Percentiles rank a stretch among this genome's conserved stretches.
Conservation (phyloP, 2,329 filamentous ascomycete genomes). For the Trichophyton verrucosum region DNA sequence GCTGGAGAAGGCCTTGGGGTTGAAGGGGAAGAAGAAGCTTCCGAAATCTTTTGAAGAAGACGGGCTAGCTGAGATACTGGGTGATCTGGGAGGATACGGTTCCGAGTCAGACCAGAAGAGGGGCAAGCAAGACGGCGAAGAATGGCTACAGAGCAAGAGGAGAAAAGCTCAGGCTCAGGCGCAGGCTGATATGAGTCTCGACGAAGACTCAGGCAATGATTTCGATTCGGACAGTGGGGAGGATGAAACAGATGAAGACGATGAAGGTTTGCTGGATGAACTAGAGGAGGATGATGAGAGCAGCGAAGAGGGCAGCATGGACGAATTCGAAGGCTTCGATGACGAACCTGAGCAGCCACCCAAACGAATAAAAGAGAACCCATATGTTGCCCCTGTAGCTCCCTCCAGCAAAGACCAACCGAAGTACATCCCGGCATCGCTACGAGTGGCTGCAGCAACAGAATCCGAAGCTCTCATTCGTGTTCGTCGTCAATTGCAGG, state of each 20-base stretch:
- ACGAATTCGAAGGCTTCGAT: constrained; percentile 27
- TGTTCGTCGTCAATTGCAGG: constrained; percentile 69
- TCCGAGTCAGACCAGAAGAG: constrained; percentile 39
- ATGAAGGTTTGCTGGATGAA: constrained; percentile 19
- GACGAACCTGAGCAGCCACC: constrained; percentile 20
- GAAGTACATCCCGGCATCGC: constrained; percentile 84
- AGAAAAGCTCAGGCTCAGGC: constrained; percentile 36
- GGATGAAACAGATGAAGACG: constrained; percentile 18
- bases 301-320: constrained; percentile 22
- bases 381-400: constrained; percentile 62
- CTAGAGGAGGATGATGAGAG: constrained; percentile 17
- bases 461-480: constrained; percentile 56
- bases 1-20: constrained; percentile 75
- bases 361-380: constrained; percentile 56
- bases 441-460: constrained; percentile 51
- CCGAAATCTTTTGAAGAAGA: constrained; percentile 67
- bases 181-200: constrained; percentile 19
- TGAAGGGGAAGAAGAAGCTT: constrained; percentile 58
- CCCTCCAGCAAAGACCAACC: constrained; percentile 23
- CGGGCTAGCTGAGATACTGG: constrained; percentile 66
- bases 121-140: constrained; percentile 51
- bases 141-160: constrained; percentile 48
- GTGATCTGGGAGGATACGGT: constrained; percentile 47
- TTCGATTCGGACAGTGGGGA: constrained; percentile 23
- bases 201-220: constrained; percentile 22